Conservation (phyloP, 352 stramenopile species). For the Globisporangium yorkense region DNA sequence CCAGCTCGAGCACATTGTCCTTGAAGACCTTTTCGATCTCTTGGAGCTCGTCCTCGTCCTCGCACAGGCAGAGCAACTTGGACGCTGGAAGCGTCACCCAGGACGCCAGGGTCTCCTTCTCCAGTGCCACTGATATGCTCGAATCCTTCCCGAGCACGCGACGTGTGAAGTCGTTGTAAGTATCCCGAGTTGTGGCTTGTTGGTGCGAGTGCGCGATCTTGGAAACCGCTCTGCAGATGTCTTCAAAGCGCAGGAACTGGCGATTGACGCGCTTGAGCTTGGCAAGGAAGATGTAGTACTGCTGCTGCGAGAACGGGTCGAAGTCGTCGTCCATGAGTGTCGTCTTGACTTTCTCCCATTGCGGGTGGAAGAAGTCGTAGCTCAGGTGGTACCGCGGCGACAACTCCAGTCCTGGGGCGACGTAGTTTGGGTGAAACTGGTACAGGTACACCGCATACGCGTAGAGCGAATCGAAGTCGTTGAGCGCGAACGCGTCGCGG, state of each 20-base stretch:
- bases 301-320: slow-evolving; percentile 62
- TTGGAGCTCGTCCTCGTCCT: slow-evolving; percentile 51
- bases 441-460: slow-evolving; percentile 58
- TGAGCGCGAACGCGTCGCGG: slow-evolving; percentile 59
- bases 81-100: slow-evolving; percentile 41
- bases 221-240: slow-evolving; percentile 41
- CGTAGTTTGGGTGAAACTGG: slow-evolving; percentile 57
- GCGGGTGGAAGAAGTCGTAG: slow-evolving; percentile 44
- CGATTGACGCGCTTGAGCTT: slow-evolving; percentile 61
- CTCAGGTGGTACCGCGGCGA: slow-evolving; percentile 48
- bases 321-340: slow-evolving; percentile 50
- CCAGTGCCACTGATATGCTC: slow-evolving; percentile 56
- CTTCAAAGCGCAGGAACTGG: slow-evolving; percentile 51
- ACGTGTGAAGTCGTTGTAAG: slow-evolving; percentile 61
- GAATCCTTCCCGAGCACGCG: slow-evolving; percentile 65
- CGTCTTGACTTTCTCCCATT: slow-evolving; percentile 69
- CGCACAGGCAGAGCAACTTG: slow-evolving; percentile 52
- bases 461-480: slow-evolving; percentile 75
- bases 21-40: slow-evolving; percentile 67
- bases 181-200: slow-evolving; percentile 32
- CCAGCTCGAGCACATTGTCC: slow-evolving; percentile 68
- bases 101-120: slow-evolving; percentile 63
- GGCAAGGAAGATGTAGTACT: slow-evolving; percentile 67
- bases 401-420: slow-evolving; percentile 34
- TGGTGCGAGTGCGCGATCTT: slow-evolving; percentile 56